A percentile compares a stretch with the other conserved stretches of the same genome.
These are phyloP conservation scores for Aspergillus tamarii DNA, from an alignment of 2,329 filamentous ascomycete genomes.

Conservation along the genomic window DNA sequence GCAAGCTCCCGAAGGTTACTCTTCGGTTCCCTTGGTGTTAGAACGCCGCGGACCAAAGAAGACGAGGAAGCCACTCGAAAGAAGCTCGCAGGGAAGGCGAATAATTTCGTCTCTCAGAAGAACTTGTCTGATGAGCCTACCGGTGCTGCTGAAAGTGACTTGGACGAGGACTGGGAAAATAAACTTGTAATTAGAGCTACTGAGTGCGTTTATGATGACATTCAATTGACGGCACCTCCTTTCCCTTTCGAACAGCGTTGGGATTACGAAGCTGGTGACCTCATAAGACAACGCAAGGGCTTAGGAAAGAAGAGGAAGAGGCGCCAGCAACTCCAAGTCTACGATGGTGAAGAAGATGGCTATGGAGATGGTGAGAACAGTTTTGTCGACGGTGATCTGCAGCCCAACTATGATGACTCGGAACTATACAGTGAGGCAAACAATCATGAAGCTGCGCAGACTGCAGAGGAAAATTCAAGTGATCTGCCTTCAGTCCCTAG, in stretches of 20 bases:
- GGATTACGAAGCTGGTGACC: slow-evolving; percentile 72
- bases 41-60: slow-evolving; percentile 67
- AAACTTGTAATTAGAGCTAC: slow-evolving; percentile 77
- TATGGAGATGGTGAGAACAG: slow-evolving; percentile 42
- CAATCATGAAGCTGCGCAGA: slow-evolving; percentile 21
- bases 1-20: slow-evolving; percentile 68
- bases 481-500: slow-evolving; percentile 55
- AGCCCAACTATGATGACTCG: slow-evolving; percentile 50
- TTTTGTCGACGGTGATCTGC: slow-evolving; percentile 31
- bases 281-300: slow-evolving; percentile 44
- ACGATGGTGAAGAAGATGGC: slow-evolving; percentile 47
- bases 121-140: slow-evolving; percentile 28
- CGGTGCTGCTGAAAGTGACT: slow-evolving; percentile 43
- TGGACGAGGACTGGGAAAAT: slow-evolving; percentile 70
- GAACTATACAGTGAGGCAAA: slow-evolving; percentile 25
- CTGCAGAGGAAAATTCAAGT: slow-evolving; percentile 45
- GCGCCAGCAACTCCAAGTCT: slow-evolving; percentile 58
- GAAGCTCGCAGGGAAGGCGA: slow-evolving; percentile 61
- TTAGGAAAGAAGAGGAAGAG: slow-evolving; percentile 41
- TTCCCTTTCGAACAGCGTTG: slow-evolving; percentile 90
- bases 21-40: slow-evolving; percentile 72
- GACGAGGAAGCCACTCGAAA: slow-evolving; percentile 67
- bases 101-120: slow-evolving; percentile 32
- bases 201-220: slow-evolving; percentile 75
- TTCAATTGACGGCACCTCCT: slow-evolving; percentile 73